phyloP scores from a whole-genome alignment of 345 rosid genomes.

The Pistacia vera region DNA sequence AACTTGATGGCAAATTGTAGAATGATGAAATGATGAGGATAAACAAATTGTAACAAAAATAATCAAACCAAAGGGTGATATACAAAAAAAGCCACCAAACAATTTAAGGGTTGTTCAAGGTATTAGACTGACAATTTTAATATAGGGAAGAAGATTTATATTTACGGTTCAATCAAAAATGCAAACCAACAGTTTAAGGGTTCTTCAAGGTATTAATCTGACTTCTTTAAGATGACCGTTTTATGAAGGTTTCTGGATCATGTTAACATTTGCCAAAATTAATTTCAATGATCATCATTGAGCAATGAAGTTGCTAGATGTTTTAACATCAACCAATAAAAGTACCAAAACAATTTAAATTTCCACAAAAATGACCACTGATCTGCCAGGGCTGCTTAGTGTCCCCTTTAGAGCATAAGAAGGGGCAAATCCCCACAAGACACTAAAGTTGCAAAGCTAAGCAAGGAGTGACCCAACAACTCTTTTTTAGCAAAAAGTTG shows the following conservation, averaged over 20 bases:
- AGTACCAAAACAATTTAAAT: neutral
- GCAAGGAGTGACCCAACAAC: neutral
- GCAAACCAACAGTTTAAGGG: neutral
- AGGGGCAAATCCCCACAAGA: neutral
- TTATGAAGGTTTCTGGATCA: neutral
- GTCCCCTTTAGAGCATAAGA: neutral
- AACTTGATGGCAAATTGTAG: neutral
- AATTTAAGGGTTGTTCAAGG: no score
- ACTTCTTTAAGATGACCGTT: neutral
- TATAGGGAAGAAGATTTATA: no score
- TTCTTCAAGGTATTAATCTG: neutral
- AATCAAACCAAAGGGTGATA: neutral
- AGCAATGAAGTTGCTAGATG: neutral
- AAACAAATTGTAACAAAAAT: neutral
- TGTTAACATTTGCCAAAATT: neutral
- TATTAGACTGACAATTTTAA: neutral
- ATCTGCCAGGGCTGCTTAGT: neutral
- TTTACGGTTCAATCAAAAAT: neutral
- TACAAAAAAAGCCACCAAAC: neutral
- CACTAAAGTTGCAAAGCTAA: neutral
- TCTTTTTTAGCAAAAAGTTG: neutral
- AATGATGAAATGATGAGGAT: neutral
- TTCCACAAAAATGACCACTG: neutral
- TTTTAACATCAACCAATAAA: neutral
- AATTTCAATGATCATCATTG: conserved; percentile 1